phyloP scores from a whole-genome alignment of 306 rosid species.

The Mimosa pudica region DNA sequence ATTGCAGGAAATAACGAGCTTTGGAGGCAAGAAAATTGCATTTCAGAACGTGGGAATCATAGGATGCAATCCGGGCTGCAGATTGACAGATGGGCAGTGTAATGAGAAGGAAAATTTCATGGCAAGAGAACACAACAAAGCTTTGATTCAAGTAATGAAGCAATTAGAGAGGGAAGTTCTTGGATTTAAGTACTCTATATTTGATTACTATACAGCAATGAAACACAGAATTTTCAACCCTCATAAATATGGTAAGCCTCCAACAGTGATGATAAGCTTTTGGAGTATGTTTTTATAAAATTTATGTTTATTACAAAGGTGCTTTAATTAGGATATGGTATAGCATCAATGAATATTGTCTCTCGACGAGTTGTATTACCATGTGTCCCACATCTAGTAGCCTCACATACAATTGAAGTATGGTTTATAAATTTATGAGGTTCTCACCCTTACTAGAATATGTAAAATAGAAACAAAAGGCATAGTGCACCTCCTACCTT shows the following conservation, averaged over 20 bases:
- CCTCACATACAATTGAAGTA: no score
- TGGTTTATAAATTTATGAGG: no score
- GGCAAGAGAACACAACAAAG: conserved; percentile 33
- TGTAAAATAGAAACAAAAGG: no score
- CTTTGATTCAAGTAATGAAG: conserved; percentile 18
- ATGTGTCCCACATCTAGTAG: no score
- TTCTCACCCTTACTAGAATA: no score
- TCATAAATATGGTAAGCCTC: conserved; percentile 20
- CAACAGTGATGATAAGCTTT: no score
- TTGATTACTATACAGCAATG: conserved; percentile 20
- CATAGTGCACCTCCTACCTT: no score
- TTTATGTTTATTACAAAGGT: no score
- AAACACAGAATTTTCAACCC: conserved; percentile 25
- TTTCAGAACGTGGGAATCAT: conserved; percentile 25
- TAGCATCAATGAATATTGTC: no score
- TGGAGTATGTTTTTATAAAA: no score
- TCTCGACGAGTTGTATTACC: no score
- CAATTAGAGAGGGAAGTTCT: conserved; percentile 13
- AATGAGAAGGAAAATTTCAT: neutral
- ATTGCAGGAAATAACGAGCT: conserved; percentile 23
- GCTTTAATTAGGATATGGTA: no score
- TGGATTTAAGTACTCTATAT: conserved; percentile 31
- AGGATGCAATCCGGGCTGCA: conserved; percentile 12
- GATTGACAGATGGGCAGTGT: conserved; percentile 4
- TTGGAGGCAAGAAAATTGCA: conserved; percentile 35